Evolutionary conservation across 208 protist species (phyloP), one percentile per base, ranked within the genome.

Genomic region (Strigomonas culicis): DNA sequence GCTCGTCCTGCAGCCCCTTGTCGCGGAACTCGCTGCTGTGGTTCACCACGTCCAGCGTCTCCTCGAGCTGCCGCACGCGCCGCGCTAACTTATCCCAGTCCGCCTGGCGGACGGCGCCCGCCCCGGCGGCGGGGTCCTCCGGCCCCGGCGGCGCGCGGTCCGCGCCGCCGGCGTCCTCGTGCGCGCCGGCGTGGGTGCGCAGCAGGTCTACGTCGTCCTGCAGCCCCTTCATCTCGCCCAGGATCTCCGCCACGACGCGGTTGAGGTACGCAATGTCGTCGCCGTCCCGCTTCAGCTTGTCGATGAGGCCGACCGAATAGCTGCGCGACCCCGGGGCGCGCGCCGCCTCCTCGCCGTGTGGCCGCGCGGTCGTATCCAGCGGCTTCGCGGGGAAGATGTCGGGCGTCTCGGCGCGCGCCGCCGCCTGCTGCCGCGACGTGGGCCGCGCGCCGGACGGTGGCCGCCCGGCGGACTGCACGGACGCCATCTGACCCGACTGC

Each of bases 181-280:
- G 24, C 11, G 47, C 27, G 32, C n/a, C 39, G 43, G 65, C 59
- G 44, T 53, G 11, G 2, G 77, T 85, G 19, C 75, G 80, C 52
- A 95, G 79, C 2, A 80, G 51, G 50, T 92, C 83, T 1, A 95
- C 71, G 52, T 92, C 84, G 4, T 70, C 72, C 61, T 95, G 85
- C 30, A 95, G 68, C 8, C 30, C 73, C 77, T 86, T 86, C 83
- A 95, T 91, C 69, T 92, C 81, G 1, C 65, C 82, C 31, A 95
- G 66, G 34, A 92, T 95, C 70, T 95, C 88, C n/a, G 88, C 88
- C 58, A 95, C 88, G n/a, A 95, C 82, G 49, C 88, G 88, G 75
- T 95, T 95, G 56, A 95, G 72, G 66, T 92, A 80, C 8, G 75
- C 82, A 66, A 95, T 95, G 63, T 91, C 85, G 1, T 81, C 74